phyloP scores from a whole-genome alignment of 148 eudicot genomes.

The Chenopodium berlandieri region DNA sequence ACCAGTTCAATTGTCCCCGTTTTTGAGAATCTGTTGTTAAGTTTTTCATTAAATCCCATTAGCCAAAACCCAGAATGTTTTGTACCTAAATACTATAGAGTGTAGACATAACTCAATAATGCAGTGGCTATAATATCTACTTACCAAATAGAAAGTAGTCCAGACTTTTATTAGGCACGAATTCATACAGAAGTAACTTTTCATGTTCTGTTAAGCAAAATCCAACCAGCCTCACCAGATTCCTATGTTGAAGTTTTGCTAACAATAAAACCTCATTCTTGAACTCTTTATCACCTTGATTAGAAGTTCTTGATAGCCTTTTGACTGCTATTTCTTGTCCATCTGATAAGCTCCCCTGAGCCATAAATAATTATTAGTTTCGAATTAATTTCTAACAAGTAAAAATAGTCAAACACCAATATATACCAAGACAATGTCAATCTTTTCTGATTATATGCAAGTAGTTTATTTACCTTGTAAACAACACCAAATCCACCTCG shows the following conservation, averaged over 20 bases:
- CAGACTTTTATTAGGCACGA: not conserved
- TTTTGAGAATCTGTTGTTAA: not conserved
- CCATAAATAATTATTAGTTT: not conserved
- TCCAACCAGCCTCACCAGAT: constrained; percentile 9
- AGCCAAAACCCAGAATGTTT: not conserved
- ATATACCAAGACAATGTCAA: not conserved
- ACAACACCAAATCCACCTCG: constrained; percentile 10
- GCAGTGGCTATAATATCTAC: not conserved
- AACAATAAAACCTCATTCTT: constrained; percentile 4
- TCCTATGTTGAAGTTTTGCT: constrained; percentile 13
- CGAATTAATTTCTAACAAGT: too few species aligned
- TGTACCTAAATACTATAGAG: not conserved
- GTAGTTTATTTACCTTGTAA: constrained; percentile 2
- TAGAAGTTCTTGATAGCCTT: constrained; percentile 8
- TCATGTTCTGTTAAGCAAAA: not conserved
- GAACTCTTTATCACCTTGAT: constrained; percentile 4
- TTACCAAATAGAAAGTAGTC: constrained; percentile 8
- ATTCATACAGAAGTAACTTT: not conserved
- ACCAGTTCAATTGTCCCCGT: not conserved
- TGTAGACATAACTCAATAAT: not conserved
- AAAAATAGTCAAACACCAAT: not conserved
- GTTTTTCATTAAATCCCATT: too few species aligned
- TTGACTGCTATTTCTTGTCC: constrained; percentile 10
- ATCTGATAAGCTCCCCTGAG: not conserved
- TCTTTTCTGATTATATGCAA: not conserved